These are phyloP conservation scores for Xylaria curta DNA, from an alignment of 495 filamentous ascomycete genomes.

Conservation along the genomic window DNA sequence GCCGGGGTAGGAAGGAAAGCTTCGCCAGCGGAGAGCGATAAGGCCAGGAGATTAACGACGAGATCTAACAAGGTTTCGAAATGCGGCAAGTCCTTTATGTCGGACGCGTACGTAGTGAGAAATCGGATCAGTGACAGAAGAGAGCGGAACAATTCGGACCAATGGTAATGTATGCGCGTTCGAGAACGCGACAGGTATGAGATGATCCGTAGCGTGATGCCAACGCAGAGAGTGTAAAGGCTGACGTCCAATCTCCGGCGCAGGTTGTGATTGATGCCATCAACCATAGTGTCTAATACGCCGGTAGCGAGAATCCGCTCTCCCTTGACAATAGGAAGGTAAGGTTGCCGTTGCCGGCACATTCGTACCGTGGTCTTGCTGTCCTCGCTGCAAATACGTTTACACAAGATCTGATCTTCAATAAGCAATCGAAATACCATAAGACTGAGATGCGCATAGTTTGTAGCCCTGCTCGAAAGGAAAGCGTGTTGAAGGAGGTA, in stretches of 20 bases:
- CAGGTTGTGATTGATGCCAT: constrained; percentile 94
- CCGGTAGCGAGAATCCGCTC: constrained; percentile 75
- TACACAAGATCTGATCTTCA: constrained; percentile 85
- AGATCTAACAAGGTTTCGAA: constrained; percentile 68
- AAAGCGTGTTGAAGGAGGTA: constrained; percentile 95
- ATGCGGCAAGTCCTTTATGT: constrained; percentile 68
- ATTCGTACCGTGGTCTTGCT: constrained; percentile 76
- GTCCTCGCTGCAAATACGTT: constrained; percentile 83
- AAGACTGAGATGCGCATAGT: constrained; percentile 83
- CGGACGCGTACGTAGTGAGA: constrained; percentile 80
- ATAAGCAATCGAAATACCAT: constrained; percentile 85
- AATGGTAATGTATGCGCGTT: constrained; percentile 84
- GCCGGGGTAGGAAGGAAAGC: constrained; percentile 88
- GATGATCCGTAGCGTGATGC: constrained; percentile 78
- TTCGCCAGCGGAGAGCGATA: constrained; percentile 87
- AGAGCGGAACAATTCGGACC: constrained; percentile 92
- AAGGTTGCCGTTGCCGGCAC: constrained; percentile 88
- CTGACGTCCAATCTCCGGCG: constrained; percentile 82
- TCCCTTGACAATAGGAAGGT: constrained; percentile 74
- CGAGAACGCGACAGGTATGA: constrained; percentile 83
- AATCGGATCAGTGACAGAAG: constrained; percentile 91
- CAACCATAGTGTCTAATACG: constrained; percentile 84
- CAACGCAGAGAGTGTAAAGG: constrained; percentile 81
- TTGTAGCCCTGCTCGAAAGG: constrained; percentile 73
- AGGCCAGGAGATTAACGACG: constrained; percentile 82